phyloP scores from a whole-genome alignment of 2,329 filamentous ascomycete species.

The Colletotrichum sp. region DNA sequence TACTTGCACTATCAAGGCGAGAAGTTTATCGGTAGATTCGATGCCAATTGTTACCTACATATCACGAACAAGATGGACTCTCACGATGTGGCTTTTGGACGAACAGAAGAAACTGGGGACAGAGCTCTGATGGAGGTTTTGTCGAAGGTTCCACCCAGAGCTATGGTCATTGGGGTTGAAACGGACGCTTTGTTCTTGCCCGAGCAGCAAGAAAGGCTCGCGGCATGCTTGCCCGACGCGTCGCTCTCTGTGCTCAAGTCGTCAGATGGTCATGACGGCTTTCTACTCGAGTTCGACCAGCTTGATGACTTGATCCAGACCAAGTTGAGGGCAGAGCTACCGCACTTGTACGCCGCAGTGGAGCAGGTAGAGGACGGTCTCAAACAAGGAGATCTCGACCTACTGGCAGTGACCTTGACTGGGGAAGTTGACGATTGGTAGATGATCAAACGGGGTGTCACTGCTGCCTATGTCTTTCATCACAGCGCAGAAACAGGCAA shows the following conservation, averaged over 20 bases:
- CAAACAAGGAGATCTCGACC: too few species aligned
- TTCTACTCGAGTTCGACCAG: constrained; percentile 39
- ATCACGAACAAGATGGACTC: constrained; percentile 41
- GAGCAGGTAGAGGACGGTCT: background rate
- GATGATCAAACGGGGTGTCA: constrained; percentile 47
- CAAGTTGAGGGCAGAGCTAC: constrained; percentile 17
- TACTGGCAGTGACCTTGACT: background rate
- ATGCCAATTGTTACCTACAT: constrained; percentile 43
- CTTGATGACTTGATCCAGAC: constrained; percentile 29
- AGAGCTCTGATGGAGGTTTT: constrained; percentile 27
- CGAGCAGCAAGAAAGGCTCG: constrained; percentile 34
- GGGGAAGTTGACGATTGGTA: constrained; percentile 53
- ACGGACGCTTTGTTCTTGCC: constrained; percentile 37
- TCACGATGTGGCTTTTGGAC: constrained; percentile 36
- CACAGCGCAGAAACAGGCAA: background rate
- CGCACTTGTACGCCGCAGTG: background rate
- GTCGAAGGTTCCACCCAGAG: constrained; percentile 24
- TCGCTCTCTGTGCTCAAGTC: constrained; percentile 30
- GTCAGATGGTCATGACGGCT: constrained; percentile 38
- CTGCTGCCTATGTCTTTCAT: background rate
- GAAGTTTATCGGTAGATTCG: constrained; percentile 41
- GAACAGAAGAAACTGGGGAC: constrained; percentile 41
- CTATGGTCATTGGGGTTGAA: constrained; percentile 38
- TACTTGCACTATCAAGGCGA: constrained; percentile 42
- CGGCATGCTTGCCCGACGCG: constrained; percentile 31